Evolutionary conservation across 345 rosid genomes (phyloP).

Genomic region (Gossypium raimondii): DNA sequence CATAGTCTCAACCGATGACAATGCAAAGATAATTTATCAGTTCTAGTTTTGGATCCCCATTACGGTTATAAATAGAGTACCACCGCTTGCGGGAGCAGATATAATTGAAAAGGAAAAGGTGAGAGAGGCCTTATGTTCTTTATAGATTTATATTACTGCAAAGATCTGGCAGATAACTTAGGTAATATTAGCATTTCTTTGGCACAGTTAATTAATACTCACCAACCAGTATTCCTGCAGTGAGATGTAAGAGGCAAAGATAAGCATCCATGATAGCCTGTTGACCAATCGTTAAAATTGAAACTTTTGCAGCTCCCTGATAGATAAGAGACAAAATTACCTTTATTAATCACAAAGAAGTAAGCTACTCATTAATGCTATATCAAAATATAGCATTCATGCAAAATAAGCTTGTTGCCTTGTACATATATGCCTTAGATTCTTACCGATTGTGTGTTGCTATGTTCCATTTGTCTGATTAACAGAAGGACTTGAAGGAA

Average conservation of each 20-base stretch:
- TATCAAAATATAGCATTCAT: background rate
- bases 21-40: slow-evolving; percentile 7
- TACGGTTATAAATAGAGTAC: background rate
- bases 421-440: slow-evolving; percentile 4
- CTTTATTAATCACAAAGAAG: slow-evolving; percentile 12
- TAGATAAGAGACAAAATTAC: slow-evolving; percentile 21
- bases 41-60: background rate
- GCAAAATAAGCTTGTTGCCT: slow-evolving; percentile 1
- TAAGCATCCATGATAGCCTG: slow-evolving; percentile 99
- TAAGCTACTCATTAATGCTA: background rate
- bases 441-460: slow-evolving; percentile 95
- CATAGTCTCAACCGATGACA: background rate
- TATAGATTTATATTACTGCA: background rate
- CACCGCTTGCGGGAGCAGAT: background rate
- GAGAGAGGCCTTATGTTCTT: slow-evolving; percentile 2
- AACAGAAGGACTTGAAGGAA: slow-evolving; percentile 92
- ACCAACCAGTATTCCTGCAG: slow-evolving; percentile 97
- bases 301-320: slow-evolving; percentile 98
- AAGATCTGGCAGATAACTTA: background rate
- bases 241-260: slow-evolving; percentile 92
- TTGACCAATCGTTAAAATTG: slow-evolving; percentile 89
- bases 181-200: slow-evolving; percentile 4
- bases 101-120: background rate
- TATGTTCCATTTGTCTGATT: slow-evolving; percentile 95
- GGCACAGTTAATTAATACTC: slow-evolving; percentile 22